Conservation (phyloP, 1,139 yeast genomes). For the Blastobotrys malaysiensis region DNA sequence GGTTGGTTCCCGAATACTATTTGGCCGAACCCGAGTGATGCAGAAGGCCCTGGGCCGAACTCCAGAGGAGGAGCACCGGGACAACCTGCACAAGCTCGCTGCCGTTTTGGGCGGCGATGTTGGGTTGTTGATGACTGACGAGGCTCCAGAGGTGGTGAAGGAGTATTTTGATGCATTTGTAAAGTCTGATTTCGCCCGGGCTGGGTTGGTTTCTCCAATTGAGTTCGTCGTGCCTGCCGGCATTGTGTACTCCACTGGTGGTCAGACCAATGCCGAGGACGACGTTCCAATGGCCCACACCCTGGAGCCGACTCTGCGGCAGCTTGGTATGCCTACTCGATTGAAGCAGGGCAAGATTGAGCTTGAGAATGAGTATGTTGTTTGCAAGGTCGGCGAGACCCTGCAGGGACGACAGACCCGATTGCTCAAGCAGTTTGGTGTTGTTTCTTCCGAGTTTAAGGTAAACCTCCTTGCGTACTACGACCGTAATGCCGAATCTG, state of each 20-base stretch:
- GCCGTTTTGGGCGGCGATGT: slow-evolving; percentile 62
- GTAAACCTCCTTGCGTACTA: slow-evolving; percentile 75
- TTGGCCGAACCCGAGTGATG: slow-evolving; percentile 90
- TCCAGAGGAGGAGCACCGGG: slow-evolving; percentile 85
- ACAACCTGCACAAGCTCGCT: slow-evolving; percentile 67
- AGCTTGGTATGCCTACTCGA: slow-evolving; percentile 85
- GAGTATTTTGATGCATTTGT: slow-evolving; percentile 76
- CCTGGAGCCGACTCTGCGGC: slow-evolving; percentile 85
- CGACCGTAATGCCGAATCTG: slow-evolving; percentile 26
- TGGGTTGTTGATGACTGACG: slow-evolving; percentile 85
- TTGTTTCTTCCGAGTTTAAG: slow-evolving; percentile 87
- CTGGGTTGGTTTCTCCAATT: slow-evolving; percentile 78
- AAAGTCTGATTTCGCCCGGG: slow-evolving; percentile 81
- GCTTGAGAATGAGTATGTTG: slow-evolving; percentile 68
- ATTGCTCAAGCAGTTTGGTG: slow-evolving; percentile 89
- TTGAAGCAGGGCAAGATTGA: slow-evolving; percentile 84
- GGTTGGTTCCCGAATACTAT: slow-evolving; percentile 79
- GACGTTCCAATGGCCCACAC: slow-evolving; percentile 97
- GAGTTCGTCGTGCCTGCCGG: slow-evolving; percentile 87
- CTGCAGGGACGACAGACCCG: slow-evolving; percentile 90
- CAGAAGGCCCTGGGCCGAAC: slow-evolving; percentile 88
- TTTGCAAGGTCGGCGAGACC: slow-evolving; percentile 72
- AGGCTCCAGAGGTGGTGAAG: slow-evolving; percentile 73
- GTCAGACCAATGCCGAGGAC: slow-evolving; percentile 81
- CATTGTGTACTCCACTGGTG: slow-evolving; percentile 89